phyloP scores from a whole-genome alignment of 371 early-diverging fungal species.

The Lichtheimia hyalospora region DNA sequence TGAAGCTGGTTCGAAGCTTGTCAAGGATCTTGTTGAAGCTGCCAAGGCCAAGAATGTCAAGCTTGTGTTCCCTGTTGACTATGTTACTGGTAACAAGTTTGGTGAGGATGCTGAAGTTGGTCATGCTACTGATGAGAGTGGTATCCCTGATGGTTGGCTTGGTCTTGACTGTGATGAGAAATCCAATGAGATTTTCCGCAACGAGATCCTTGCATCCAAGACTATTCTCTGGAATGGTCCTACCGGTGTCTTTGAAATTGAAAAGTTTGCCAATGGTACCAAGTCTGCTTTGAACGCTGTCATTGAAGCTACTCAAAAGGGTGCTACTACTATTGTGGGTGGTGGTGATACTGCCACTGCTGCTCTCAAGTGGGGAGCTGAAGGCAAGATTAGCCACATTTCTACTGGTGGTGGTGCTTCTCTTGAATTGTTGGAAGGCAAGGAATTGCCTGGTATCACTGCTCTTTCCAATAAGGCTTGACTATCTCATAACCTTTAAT shows the following conservation, averaged over 20 bases:
- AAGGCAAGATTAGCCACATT: constrained; percentile 91
- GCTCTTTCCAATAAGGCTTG: constrained; percentile 72
- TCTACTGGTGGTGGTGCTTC: constrained; percentile 98
- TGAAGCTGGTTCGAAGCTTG: constrained; percentile 84
- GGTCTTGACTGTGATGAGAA: constrained; percentile 95
- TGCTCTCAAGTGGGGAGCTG: constrained; percentile 86
- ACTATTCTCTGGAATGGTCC: constrained; percentile 99
- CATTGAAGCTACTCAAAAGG: constrained; percentile 79
- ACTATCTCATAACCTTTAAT: constrained; percentile 7
- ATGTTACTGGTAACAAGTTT: constrained; percentile 87
- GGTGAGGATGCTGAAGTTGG: constrained; percentile 78
- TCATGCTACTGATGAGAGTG: constrained; percentile 83
- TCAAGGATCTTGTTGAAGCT: constrained; percentile 78
- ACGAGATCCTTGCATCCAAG: constrained; percentile 78
- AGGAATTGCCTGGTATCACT: constrained; percentile 87
- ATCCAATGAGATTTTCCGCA: constrained; percentile 73
- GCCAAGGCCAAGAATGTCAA: constrained; percentile 88
- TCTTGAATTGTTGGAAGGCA: constrained; percentile 94
- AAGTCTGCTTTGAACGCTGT: constrained; percentile 83
- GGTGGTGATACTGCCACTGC: constrained; percentile 99
- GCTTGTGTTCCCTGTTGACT: constrained; percentile 91
- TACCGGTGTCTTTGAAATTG: constrained; percentile 98
- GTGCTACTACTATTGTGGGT: constrained; percentile 69
- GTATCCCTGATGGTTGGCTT: constrained; percentile 89
- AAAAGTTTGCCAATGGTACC: constrained; percentile 91